Percentiles rank a stretch among this genome's conserved stretches.
These are phyloP conservation scores for Lentithecium fluviatile DNA, from an alignment of 495 filamentous ascomycete species.

Conservation along the genomic window DNA sequence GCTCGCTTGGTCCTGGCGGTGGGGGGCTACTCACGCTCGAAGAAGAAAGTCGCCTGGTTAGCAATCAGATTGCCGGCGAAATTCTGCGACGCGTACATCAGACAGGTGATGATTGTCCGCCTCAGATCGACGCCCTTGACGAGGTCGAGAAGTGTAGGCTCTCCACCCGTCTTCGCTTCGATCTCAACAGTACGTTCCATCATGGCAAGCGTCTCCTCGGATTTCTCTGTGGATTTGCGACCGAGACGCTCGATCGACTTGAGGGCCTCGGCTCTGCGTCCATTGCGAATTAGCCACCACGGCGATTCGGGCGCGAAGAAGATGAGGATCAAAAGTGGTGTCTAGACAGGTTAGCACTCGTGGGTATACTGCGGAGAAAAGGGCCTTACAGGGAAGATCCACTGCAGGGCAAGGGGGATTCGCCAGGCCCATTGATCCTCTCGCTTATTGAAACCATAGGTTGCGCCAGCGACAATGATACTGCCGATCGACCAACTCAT, in stretches of 20 bases:
- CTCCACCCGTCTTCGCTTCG: neutral
- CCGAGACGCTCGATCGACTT: conserved; percentile 20
- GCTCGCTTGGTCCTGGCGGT: conserved; percentile 2
- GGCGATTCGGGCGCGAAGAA: conserved; percentile 34
- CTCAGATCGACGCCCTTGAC: conserved; percentile 2
- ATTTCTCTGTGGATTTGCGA: neutral
- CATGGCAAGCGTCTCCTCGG: conserved; percentile 9
- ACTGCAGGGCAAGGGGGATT: conserved; percentile 30
- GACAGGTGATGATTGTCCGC: conserved; percentile 8
- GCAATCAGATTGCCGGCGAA: conserved; percentile 44
- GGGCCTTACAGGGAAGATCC: conserved; percentile 25
- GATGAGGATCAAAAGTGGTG: conserved; percentile 19
- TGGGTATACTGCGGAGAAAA: no score
- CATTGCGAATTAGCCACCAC: conserved; percentile 32
- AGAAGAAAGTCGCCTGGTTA: conserved; percentile 37
- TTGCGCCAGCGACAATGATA: conserved; percentile 18
- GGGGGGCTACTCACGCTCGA: conserved; percentile 26
- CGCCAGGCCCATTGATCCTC: conserved; percentile 25
- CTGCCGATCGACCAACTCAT: conserved; percentile 22
- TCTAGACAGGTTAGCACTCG: no score
- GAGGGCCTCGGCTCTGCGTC: conserved; percentile 22
- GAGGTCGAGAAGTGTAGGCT: conserved; percentile 1
- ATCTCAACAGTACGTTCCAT: neutral
- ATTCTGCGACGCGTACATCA: conserved; percentile 44
- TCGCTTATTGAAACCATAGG: conserved; percentile 10